Evolutionary conservation across 2,329 filamentous ascomycete species (phyloP), one percentile per base, ranked within the genome.

Genomic region (Neofusicoccum sp.): DNA sequence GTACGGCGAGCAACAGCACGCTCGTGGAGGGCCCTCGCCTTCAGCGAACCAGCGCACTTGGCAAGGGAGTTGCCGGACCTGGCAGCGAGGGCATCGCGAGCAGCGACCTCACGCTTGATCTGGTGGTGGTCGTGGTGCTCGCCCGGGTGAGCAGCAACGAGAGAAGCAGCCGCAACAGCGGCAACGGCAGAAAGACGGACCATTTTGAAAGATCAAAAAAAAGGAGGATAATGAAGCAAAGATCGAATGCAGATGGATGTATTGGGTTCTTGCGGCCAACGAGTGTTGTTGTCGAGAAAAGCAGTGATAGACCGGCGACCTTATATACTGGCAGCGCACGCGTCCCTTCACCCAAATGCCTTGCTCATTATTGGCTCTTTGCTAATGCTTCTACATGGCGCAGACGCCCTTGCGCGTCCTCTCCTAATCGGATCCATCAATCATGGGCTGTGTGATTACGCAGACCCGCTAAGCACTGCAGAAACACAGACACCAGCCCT

Each of bases 91-190:
- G 67, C 41, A 31, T 72, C 67, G 59, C 73, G 71, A 31, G 54
- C 68, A 33, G 69, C 64, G 43, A 76, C 69, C 64, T 76, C 68
- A 12, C 72, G 69, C 67, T 71, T 71, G 65, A 75, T 61, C 41
- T 70, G 67, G 41, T 66, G 62, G 63, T 67, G 66, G 44, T 74
- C 71, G 60, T 76, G 73, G 56, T 72, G 69, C 64, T 76, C 73
- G 41, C 73, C 73, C 28, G 74, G 73, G 47, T 76, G 74, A 31
- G 73, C 73, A 36, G 65, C 47, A 47, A 65, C 36, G 6, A 71
- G 49, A 9, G 67, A 67, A 45, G 68, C 63, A 7, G 63, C 66
- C n/a, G 66, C 65, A 45, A 70, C 47, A 31, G 69, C 69, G 43
- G 70, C 48, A 56, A 69, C 65, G 22, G 65, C 67, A 49, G 61